phyloP scores from a whole-genome alignment of 2,329 filamentous ascomycete genomes.

The Keithomyces neogunnii region DNA sequence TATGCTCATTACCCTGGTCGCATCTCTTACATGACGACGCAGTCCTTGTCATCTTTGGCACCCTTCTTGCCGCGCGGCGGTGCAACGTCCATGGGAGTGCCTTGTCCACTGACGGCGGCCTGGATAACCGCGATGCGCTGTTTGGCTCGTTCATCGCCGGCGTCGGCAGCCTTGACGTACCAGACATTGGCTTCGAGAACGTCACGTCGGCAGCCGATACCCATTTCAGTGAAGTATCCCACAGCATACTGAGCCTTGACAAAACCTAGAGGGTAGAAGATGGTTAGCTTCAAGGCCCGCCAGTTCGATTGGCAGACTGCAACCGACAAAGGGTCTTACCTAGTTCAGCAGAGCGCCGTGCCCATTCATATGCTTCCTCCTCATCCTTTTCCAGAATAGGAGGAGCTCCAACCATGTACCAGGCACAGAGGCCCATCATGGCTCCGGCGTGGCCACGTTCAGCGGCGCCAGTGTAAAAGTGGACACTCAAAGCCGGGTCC shows the following conservation, averaged over 20 bases:
- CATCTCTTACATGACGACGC: constrained; percentile 43
- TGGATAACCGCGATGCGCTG: constrained; percentile 80
- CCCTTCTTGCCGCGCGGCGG: constrained; percentile 45
- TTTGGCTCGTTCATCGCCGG: constrained; percentile 83
- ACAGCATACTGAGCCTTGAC: constrained; percentile 84
- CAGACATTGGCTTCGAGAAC: constrained; percentile 96
- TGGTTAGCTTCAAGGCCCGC: not conserved
- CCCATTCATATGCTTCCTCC: constrained; percentile 95
- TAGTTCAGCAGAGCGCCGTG: constrained; percentile 72
- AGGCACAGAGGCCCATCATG: constrained; percentile 98
- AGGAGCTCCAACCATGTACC: constrained; percentile 94
- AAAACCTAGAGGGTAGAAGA: constrained; percentile 37
- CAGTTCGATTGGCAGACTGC: too few relatives aligned
- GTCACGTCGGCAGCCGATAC: constrained; percentile 89
- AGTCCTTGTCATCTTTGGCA: constrained; percentile 45
- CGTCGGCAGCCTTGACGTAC: constrained; percentile 93
- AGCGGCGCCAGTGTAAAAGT: constrained; percentile 93
- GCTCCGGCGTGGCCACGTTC: constrained; percentile 74
- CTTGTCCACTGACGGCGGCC: constrained; percentile 59
- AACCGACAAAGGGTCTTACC: constrained; percentile 45
- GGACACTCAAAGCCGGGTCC: constrained; percentile 87
- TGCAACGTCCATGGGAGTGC: constrained; percentile 47
- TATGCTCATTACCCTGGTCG: not conserved
- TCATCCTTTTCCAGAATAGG: constrained; percentile 92
- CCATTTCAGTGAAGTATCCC: constrained; percentile 97